Percentiles rank a stretch among this genome's conserved stretches.
Evolutionary conservation across 768 basidiomycete species (phyloP).

Genomic region (Chalciporus sphaerocephalus): DNA sequence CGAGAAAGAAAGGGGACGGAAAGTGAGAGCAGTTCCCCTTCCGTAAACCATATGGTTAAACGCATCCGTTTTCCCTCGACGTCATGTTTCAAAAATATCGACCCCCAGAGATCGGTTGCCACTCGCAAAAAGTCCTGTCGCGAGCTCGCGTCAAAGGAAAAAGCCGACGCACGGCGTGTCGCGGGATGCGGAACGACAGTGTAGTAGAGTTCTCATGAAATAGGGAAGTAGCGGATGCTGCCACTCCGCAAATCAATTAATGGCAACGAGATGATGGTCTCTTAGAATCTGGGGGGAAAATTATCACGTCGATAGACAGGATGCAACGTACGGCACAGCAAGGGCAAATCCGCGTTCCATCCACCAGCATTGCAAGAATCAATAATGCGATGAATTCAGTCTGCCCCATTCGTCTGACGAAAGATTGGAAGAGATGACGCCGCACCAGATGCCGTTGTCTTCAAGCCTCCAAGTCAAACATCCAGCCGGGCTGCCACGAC

Average conservation of each 20-base stretch:
- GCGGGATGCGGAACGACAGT: neutral
- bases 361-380: neutral
- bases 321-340: neutral
- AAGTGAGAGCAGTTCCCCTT: neutral
- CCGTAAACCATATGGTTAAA: neutral
- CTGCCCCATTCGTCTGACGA: neutral
- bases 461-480: neutral
- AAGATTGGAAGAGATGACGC: neutral
- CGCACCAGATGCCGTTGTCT: neutral
- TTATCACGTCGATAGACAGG: too few relatives aligned
- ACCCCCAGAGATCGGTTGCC: neutral
- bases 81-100: neutral
- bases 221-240: neutral
- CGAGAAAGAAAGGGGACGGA: neutral
- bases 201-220: conserved; percentile 3
- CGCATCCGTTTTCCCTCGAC: neutral
- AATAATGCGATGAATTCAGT: neutral
- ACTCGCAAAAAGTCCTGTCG: neutral
- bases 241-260: neutral
- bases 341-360: neutral
- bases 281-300: too few relatives aligned
- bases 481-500: conserved; percentile 3
- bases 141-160: neutral
- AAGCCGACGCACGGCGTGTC: conserved; percentile 4
- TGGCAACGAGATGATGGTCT: too few relatives aligned